A percentile compares a stretch with the other conserved stretches of the same genome.
phyloP scores from a whole-genome alignment of 495 filamentous ascomycete genomes.

The Penicillium steckii region DNA sequence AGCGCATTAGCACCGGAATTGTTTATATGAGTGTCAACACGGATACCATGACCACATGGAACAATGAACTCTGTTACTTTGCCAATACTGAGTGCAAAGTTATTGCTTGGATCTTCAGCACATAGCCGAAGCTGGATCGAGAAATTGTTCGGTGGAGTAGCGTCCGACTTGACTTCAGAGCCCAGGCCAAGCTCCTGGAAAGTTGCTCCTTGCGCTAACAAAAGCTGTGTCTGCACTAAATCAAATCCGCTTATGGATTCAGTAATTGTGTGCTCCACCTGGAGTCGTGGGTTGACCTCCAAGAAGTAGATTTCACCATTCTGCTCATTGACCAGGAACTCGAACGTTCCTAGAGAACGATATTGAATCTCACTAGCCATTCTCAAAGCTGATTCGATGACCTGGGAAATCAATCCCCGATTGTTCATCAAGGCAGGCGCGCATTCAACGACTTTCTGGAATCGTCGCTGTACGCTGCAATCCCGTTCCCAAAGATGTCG shows the following conservation, averaged over 20 bases:
- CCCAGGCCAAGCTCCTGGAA: constrained; percentile 43
- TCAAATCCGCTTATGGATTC: constrained; percentile 56
- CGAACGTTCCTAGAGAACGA: constrained; percentile 56
- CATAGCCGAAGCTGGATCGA: constrained; percentile 60
- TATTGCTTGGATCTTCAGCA: constrained; percentile 52
- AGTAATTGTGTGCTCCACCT: constrained; percentile 55
- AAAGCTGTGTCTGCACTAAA: constrained; percentile 54
- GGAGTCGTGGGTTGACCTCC: constrained; percentile 63
- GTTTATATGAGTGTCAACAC: constrained; percentile 54
- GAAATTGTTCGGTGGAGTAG: constrained; percentile 31
- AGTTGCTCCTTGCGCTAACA: constrained; percentile 50
- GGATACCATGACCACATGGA: constrained; percentile 54
- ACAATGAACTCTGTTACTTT: constrained; percentile 52
- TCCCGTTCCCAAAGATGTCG: constrained; percentile 57
- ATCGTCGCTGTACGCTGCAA: constrained; percentile 58
- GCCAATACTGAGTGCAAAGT: constrained; percentile 57
- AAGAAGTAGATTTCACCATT: constrained; percentile 59
- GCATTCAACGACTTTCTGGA: constrained; percentile 53
- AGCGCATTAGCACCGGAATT: constrained; percentile 27
- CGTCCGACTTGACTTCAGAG: constrained; percentile 18
- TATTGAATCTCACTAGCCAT: constrained; percentile 50
- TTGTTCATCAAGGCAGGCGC: constrained; percentile 44
- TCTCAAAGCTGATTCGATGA: constrained; percentile 39
- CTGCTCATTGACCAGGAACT: constrained; percentile 60
- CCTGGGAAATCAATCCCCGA: constrained; percentile 33